Base-by-base conservation (phyloP, 1,139 yeast species). In the Kluyveromyces marxianus region DNA sequence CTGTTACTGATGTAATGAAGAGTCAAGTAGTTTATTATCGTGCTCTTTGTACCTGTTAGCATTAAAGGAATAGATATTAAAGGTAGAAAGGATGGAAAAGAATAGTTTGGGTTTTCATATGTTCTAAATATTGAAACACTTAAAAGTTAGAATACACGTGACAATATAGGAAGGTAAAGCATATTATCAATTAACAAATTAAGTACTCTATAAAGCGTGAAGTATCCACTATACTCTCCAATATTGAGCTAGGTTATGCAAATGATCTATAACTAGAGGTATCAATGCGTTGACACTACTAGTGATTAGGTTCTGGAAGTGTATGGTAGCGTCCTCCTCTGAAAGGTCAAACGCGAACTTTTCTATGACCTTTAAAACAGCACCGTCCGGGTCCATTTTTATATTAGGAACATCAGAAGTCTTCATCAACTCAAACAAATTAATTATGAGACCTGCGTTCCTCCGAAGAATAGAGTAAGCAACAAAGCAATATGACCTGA, bases 171-270 rank as follows among this genome's bases (percentile, higher is more conserved):
- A 14, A 14, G 21, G 21, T 14, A 14, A 14, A 14, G 21, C 21
- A 14, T 14, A 14, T 14, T 14, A 14, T 14, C 21, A 14, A 14
- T 14, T 14, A 14, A 14, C 21, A 14, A 14, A 14, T 14, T 14
- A 14, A 14, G 21, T 14, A 14, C 21, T 14, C 21, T 14, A 14
- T 14, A 14, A 14, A 14, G 21, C 21, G 21, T 14, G 21, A 14
- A 14, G 21, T 14, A 14, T 14, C 10, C 21, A 21, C 26, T 30
- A 37, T n/a, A 97, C 90, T 51, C 97, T 69, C 98, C 98, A 92
- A 62, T 94, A 94, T 62, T 94, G 98, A 0, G 98, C 97, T 63
- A 94, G 74, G 68, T 90, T 88, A 65, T 94, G 99, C 46, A 94
- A 69, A 53, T 97, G 77, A 61, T 94, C 99, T 49, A 94, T 92